A percentile compares a stretch with the other conserved stretches of the same genome.
Evolutionary conservation across 1,284 basidiomycete species (phyloP).

Genomic region (Xerocomus amazonicus): DNA sequence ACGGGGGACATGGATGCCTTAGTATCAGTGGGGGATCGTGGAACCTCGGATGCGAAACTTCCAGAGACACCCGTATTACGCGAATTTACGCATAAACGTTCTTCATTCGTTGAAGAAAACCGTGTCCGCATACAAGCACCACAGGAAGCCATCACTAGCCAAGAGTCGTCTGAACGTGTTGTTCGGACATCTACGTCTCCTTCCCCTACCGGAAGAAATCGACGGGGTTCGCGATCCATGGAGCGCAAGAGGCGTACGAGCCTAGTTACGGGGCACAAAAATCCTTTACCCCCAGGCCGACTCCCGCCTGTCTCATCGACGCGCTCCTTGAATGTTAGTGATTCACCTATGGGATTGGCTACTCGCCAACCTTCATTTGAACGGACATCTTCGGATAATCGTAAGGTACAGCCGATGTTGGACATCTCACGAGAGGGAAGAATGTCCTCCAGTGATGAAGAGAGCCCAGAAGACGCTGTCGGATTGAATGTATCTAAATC

Average conservation of each 20-base stretch:
- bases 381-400: constrained; percentile 19
- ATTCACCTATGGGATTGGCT: constrained; percentile 1
- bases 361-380: constrained; percentile 15
- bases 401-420: constrained; percentile 9
- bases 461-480: constrained; percentile 52
- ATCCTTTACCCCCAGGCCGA: constrained; percentile 16
- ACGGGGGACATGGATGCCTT: constrained; percentile 55
- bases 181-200: constrained; percentile 22
- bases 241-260: constrained; percentile 23
- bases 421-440: constrained; percentile 20
- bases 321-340: constrained; percentile 12
- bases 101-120: constrained; percentile 58
- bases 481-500: constrained; percentile 30
- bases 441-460: constrained; percentile 55
- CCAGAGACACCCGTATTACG: constrained; percentile 49
- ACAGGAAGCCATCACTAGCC: constrained; percentile 47
- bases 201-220: constrained; percentile 27
- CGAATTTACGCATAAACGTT: constrained; percentile 66
- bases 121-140: constrained; percentile 41
- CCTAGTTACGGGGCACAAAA: constrained; percentile 9
- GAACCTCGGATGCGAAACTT: constrained; percentile 10
- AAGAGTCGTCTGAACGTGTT: constrained; percentile 31
- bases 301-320: constrained; percentile 3
- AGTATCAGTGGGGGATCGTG: constrained; percentile 21
- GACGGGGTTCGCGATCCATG: constrained; percentile 23